Conservation (phyloP, 768 basidiomycete species). For the Daedaleopsis sinensis region DNA sequence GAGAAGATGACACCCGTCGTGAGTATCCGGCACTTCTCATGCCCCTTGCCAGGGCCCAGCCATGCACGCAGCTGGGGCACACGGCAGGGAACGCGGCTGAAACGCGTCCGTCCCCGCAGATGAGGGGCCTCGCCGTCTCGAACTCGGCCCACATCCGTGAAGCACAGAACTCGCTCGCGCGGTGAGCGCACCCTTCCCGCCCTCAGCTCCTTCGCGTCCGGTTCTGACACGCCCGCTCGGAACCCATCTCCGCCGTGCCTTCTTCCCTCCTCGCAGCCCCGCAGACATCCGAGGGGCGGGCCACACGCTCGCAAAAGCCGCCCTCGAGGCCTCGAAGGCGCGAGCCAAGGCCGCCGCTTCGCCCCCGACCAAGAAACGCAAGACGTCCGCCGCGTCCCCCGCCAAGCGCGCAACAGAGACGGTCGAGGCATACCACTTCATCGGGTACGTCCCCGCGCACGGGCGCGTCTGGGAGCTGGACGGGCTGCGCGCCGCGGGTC, state of each 20-base stretch:
- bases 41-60: too few species aligned
- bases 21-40: slow-evolving; percentile 23
- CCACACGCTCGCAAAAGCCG: slow-evolving; percentile 47
- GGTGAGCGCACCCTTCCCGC: slow-evolving; percentile 39
- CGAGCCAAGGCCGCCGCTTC: slow-evolving; percentile 38
- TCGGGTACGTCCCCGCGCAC: slow-evolving; percentile 62
- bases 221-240: background rate
- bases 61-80: too few species aligned
- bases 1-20: slow-evolving; percentile 61
- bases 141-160: slow-evolving; percentile 56
- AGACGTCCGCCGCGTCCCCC: slow-evolving; percentile 22
- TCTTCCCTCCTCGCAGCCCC: slow-evolving; percentile 39
- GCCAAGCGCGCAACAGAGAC: slow-evolving; percentile 29
- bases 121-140: slow-evolving; percentile 65
- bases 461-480: slow-evolving; percentile 76
- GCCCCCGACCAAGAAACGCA: slow-evolving; percentile 40
- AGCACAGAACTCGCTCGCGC: slow-evolving; percentile 61
- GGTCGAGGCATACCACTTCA: slow-evolving; percentile 63
- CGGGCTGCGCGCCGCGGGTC: slow-evolving; percentile 57
- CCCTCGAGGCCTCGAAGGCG: slow-evolving; percentile 46
- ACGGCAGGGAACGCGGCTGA: background rate
- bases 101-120: slow-evolving; percentile 38
- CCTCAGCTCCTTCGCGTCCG: slow-evolving; percentile 1
- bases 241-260: background rate
- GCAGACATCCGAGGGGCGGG: slow-evolving; percentile 59